phyloP scores from a whole-genome alignment of 768 basidiomycete species.

The Mycena galopus region DNA sequence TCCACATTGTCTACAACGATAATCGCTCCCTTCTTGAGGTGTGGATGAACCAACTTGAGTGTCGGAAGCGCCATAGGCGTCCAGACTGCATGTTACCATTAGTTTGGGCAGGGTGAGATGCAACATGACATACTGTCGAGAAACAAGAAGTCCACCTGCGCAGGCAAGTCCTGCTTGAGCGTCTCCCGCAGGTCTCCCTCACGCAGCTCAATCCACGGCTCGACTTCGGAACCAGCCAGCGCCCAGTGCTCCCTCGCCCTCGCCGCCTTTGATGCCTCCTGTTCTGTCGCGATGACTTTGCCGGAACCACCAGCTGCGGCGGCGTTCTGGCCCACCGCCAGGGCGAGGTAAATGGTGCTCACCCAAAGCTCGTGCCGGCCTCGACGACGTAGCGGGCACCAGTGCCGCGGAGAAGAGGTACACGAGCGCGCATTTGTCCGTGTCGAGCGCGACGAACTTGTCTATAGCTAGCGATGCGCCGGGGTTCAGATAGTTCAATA shows the following conservation, averaged over 20 bases:
- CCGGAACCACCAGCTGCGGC: not conserved
- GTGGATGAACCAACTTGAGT: slow-evolving; percentile 14
- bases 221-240: not conserved
- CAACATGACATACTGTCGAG: slow-evolving; percentile 11
- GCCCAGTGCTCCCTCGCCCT: slow-evolving; percentile 12
- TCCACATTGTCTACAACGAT: slow-evolving; percentile 6
- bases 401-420: not conserved
- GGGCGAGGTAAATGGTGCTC: not conserved
- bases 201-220: not conserved
- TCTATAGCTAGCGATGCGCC: not conserved
- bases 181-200: slow-evolving; percentile 24
- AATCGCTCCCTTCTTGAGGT: slow-evolving; percentile 3
- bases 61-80: slow-evolving; percentile 9
- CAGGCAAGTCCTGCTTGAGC: not conserved
- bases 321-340: not conserved
- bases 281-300: not conserved
- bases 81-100: slow-evolving; percentile 16
- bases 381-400: not conserved
- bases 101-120: not conserved
- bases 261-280: not conserved
- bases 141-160: slow-evolving; percentile 10
- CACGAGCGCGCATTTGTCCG: not conserved
- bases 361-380: not conserved
- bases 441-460: not conserved
- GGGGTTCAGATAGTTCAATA: too few relatives aligned